These are phyloP conservation scores for Cubamyces lactineus DNA, from an alignment of 768 basidiomycete species.

Conservation along the genomic window DNA sequence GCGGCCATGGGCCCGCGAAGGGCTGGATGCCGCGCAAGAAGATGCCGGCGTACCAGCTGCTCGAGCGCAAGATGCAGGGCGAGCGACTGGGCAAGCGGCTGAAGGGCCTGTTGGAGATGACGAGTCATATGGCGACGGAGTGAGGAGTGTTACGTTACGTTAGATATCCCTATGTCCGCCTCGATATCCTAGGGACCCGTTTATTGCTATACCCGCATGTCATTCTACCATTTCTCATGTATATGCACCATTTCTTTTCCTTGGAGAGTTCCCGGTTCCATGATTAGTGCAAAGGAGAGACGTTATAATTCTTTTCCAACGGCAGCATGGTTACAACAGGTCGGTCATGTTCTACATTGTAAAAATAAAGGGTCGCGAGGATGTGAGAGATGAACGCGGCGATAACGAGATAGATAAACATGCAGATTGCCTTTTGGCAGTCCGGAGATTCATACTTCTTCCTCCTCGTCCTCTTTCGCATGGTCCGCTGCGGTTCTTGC, in stretches of 20 bases:
- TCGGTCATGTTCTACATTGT: not conserved
- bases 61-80: conserved; percentile 75
- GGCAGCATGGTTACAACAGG: not conserved
- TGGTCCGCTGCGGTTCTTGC: conserved; percentile 29
- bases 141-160: not conserved
- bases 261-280: not conserved
- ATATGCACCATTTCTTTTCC: not conserved
- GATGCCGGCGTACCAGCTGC: conserved; percentile 80
- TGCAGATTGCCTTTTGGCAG: not conserved
- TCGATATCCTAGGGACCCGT: conserved; percentile 22
- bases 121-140: conserved; percentile 42
- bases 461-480: conserved; percentile 15
- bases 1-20: conserved; percentile 46
- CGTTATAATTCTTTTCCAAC: not conserved
- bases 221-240: not conserved
- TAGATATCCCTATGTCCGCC: conserved; percentile 8
- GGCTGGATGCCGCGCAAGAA: conserved; percentile 83
- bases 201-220: conserved; percentile 29
- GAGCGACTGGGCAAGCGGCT: conserved; percentile 72
- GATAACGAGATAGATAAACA: conserved; percentile 18
- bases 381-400: not conserved
- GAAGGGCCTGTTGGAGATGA: conserved; percentile 69
- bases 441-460: not conserved
- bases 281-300: not conserved
- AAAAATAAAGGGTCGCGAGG: not conserved